Evolutionary conservation across 2,329 filamentous ascomycete species (phyloP).

Genomic region (Plectosphaerella plurivora): DNA sequence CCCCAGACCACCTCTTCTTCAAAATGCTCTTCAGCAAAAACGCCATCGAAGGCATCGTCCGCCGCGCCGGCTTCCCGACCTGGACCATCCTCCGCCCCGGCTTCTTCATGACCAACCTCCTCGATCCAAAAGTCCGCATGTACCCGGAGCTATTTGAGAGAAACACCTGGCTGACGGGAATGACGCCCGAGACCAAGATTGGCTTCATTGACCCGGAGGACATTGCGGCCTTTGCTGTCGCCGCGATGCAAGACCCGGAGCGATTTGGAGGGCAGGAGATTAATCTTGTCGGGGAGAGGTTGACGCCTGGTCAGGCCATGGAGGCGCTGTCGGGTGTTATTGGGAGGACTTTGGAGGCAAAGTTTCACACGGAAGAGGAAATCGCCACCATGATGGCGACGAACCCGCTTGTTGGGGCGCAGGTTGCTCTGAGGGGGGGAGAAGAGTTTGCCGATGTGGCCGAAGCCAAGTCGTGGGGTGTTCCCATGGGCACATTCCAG

Average conservation of each 20-base stretch:
- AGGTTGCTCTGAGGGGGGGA: slow-evolving; percentile 29
- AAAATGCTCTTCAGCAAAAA: slow-evolving; percentile 31
- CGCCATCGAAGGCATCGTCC: slow-evolving; percentile 33
- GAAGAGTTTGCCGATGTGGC: slow-evolving; percentile 28
- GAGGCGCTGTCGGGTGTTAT: slow-evolving; percentile 25
- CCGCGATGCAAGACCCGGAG: slow-evolving; percentile 34
- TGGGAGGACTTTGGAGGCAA: slow-evolving; percentile 27
- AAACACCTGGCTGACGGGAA: slow-evolving; percentile 30
- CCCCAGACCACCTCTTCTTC: slow-evolving; percentile 20
- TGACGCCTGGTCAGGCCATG: slow-evolving; percentile 29
- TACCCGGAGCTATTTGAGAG: slow-evolving; percentile 31
- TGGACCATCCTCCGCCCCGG: slow-evolving; percentile 48
- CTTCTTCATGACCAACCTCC: slow-evolving; percentile 47
- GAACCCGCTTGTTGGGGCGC: slow-evolving; percentile 34
- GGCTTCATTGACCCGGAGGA: slow-evolving; percentile 41
- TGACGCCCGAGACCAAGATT: slow-evolving; percentile 27
- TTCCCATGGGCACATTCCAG: slow-evolving; percentile 36
- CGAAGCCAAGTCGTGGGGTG: slow-evolving; percentile 27
- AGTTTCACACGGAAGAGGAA: slow-evolving; percentile 36
- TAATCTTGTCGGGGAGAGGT: slow-evolving; percentile 32
- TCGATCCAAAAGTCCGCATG: slow-evolving; percentile 33
- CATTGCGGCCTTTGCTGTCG: slow-evolving; percentile 39
- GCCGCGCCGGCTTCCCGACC: slow-evolving; percentile 26
- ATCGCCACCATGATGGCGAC: slow-evolving; percentile 23
- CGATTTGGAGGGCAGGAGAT: slow-evolving; percentile 35